Conservation (phyloP, 768 basidiomycete species). For the Gloeophyllum trabeum region DNA sequence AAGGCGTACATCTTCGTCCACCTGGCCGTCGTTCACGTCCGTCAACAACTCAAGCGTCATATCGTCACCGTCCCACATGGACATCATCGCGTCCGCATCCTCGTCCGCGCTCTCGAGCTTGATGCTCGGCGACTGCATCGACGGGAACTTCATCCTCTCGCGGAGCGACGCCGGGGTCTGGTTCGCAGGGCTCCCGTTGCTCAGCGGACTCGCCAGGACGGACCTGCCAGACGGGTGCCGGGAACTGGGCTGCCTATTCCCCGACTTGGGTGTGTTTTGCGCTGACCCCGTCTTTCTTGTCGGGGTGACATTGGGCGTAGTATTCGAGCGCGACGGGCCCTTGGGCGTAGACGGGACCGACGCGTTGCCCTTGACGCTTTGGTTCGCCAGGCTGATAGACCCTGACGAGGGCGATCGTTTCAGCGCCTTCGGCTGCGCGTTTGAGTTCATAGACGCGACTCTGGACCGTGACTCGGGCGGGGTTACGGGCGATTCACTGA, state of each 20-base stretch:
- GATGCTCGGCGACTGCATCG: constrained; percentile 14
- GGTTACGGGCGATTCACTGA: not conserved
- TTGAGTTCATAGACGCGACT: not conserved
- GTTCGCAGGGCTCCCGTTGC: constrained; percentile 3
- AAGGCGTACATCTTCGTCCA: constrained; percentile 64
- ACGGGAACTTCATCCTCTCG: constrained; percentile 4
- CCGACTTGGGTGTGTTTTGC: not conserved
- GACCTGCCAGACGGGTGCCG: not conserved
- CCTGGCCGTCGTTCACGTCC: constrained; percentile 38
- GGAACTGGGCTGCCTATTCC: not conserved
- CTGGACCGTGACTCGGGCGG: not conserved
- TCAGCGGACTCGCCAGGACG: not conserved
- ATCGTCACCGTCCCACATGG: constrained; percentile 41
- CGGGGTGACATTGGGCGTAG: constrained; percentile 11
- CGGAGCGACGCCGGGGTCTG: constrained; percentile 4
- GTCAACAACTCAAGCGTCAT: constrained; percentile 69
- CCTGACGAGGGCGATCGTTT: not conserved
- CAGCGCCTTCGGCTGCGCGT: not conserved
- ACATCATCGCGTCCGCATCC: constrained; percentile 11
- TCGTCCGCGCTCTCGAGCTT: constrained; percentile 16
- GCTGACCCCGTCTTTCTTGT: constrained; percentile 3
- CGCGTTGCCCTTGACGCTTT: constrained; percentile 7
- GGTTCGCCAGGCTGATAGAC: constrained; percentile 6
- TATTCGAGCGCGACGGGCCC: no score
- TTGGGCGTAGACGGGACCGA: constrained; percentile 6